Percentiles rank a stretch among this genome's conserved stretches.
Conservation (phyloP, 176 grass and related monocot species). For the Phyllostachys edulis region DNA sequence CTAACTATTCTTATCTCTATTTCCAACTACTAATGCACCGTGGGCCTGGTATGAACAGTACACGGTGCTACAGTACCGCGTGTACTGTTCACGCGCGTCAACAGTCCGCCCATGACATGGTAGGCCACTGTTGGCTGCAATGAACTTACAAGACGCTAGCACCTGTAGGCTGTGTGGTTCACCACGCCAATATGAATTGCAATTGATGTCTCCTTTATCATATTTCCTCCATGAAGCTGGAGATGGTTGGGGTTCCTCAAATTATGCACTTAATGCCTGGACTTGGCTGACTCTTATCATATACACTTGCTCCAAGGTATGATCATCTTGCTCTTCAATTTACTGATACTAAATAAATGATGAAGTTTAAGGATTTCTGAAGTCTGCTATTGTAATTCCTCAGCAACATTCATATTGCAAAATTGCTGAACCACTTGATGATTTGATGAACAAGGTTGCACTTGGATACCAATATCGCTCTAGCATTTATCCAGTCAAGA, state of each 20-base stretch:
- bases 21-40: too few species aligned
- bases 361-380: background rate
- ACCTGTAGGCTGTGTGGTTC: slow-evolving; percentile 65
- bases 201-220: slow-evolving; percentile 87
- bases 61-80: too few species aligned
- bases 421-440: background rate
- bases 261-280: slow-evolving; percentile 68
- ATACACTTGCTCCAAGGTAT: slow-evolving; percentile 75
- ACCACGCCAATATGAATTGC: slow-evolving; percentile 60
- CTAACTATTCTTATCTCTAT: too few species aligned
- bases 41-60: too few species aligned
- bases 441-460: background rate
- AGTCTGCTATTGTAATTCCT: background rate
- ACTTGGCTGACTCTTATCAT: slow-evolving; percentile 82
- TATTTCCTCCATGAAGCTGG: slow-evolving; percentile 81
- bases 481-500: background rate
- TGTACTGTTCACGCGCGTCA: too few species aligned
- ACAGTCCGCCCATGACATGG: too few species aligned
- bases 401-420: background rate
- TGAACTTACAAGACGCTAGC: slow-evolving; percentile 42
- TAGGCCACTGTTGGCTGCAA: slow-evolving; percentile 48
- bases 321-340: slow-evolving; percentile 15
- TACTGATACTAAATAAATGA: background rate
- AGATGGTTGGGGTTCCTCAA: slow-evolving; percentile 43
- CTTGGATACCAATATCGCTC: background rate